A percentile compares a stretch with the other conserved stretches of the same genome.
phyloP scores from a whole-genome alignment of 2,329 filamentous ascomycete genomes.

The Neonectria magnoliae region DNA sequence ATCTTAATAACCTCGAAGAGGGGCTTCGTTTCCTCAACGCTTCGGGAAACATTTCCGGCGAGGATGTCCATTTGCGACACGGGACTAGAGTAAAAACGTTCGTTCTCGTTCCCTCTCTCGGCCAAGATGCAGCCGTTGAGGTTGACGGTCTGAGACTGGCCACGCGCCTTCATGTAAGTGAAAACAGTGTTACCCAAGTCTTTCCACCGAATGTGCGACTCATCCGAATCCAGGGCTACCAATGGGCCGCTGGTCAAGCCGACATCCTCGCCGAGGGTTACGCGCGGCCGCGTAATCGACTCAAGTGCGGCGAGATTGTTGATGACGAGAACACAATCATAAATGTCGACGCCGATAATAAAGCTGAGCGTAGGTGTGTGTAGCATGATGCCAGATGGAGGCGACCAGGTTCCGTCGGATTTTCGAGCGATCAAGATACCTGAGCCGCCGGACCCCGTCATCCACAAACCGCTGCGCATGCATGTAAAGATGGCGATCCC shows the following conservation, averaged over 20 bases:
- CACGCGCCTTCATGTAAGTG: conserved; percentile 68
- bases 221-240: conserved; percentile 61
- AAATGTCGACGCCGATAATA: conserved; percentile 90
- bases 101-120: conserved; percentile 68
- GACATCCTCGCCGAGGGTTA: conserved; percentile 85
- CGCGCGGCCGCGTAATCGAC: conserved; percentile 80
- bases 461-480: conserved; percentile 92
- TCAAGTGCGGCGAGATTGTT: conserved; percentile 87
- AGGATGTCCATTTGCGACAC: conserved; percentile 66
- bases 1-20: conserved; percentile 87
- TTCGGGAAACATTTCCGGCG: conserved; percentile 65
- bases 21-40: conserved; percentile 64
- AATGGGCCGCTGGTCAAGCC: conserved; percentile 81
- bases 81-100: conserved; percentile 63
- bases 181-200: conserved; percentile 65
- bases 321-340: conserved; percentile 94
- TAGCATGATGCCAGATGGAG: conserved; percentile 88
- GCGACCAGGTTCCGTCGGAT: conserved; percentile 89
- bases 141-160: conserved; percentile 64
- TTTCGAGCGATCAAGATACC: conserved; percentile 86
- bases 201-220: conserved; percentile 62
- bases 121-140: conserved; percentile 66
- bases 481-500: conserved; percentile 94
- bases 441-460: conserved; percentile 89
- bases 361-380: conserved; percentile 92